Evolutionary conservation across 108 stramenopile genomes (phyloP).

Genomic region (Nitzschia sp.): DNA sequence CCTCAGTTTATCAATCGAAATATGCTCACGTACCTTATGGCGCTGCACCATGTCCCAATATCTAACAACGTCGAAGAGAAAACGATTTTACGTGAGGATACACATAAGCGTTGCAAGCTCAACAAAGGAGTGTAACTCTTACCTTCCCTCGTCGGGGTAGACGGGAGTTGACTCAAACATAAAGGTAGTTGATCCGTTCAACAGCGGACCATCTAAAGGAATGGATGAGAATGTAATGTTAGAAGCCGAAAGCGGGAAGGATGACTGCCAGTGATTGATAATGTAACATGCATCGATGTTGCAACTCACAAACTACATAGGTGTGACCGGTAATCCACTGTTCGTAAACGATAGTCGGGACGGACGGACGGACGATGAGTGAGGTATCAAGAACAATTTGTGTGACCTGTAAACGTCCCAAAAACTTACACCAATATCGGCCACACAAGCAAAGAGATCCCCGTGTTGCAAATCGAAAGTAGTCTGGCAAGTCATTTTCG

Average conservation of each 20-base stretch:
- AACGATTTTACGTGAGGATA: constrained; percentile 92
- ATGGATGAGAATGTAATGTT: background rate
- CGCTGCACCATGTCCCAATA: constrained; percentile 95
- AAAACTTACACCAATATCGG: constrained; percentile 53
- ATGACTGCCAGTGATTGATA: too few relatives aligned
- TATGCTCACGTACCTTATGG: too few relatives aligned
- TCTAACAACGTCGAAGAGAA: constrained; percentile 90
- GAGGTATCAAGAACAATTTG: too few relatives aligned
- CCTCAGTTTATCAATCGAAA: too few relatives aligned
- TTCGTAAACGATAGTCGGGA: constrained; percentile 44
- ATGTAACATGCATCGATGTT: too few relatives aligned
- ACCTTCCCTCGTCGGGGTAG: constrained; percentile 92
- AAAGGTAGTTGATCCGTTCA: constrained; percentile 92
- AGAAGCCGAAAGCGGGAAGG: background rate
- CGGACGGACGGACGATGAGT: constrained; percentile 85
- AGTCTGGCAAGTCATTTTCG: constrained; percentile 81
- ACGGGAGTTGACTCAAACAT: constrained; percentile 95
- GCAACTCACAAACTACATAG: constrained; percentile 85
- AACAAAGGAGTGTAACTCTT: too few relatives aligned
- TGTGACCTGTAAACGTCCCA: constrained; percentile 41
- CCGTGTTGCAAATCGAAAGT: constrained; percentile 78
- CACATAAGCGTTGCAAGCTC: too few relatives aligned
- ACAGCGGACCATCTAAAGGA: constrained; percentile 83
- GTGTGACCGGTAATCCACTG: constrained; percentile 98
- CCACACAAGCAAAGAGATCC: constrained; percentile 97